Evolutionary conservation across 495 filamentous ascomycete species (phyloP).

Genomic region (Astrothelium subdiscretum): DNA sequence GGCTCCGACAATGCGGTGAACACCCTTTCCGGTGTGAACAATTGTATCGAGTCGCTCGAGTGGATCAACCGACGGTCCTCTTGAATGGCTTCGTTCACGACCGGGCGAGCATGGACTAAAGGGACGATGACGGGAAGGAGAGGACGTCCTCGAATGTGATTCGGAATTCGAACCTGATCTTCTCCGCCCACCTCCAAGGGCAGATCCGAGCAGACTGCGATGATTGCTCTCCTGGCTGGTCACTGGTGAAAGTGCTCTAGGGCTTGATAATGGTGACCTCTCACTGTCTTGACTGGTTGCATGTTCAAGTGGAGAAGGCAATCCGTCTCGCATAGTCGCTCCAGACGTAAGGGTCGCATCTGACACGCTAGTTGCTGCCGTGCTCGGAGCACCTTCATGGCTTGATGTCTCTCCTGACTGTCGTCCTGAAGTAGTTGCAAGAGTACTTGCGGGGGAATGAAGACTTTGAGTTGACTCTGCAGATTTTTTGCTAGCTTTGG

Average conservation of each 20-base stretch:
- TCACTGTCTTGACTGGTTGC: neutral
- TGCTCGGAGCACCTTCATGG: neutral
- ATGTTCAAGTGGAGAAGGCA: neutral
- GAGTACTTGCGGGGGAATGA: neutral
- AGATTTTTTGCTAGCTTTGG: slow-evolving; percentile 2
- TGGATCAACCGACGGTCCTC: neutral
- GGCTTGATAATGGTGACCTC: neutral
- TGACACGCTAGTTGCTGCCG: neutral
- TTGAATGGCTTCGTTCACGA: slow-evolving; percentile 21
- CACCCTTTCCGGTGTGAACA: slow-evolving; percentile 48
- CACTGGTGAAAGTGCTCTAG: neutral
- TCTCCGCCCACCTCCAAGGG: slow-evolving; percentile 4
- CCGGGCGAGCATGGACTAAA: slow-evolving; percentile 6
- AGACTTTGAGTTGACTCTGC: slow-evolving; percentile 3
- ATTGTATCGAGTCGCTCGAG: slow-evolving; percentile 37
- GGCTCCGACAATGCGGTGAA: slow-evolving; percentile 55
- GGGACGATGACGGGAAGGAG: neutral
- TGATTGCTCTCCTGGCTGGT: neutral
- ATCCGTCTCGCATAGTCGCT: neutral
- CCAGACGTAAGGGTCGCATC: neutral
- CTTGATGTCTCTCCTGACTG: neutral
- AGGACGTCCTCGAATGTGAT: slow-evolving; percentile 4
- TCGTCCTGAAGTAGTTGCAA: neutral
- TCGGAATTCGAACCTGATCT: slow-evolving; percentile 8
- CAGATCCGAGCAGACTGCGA: slow-evolving; percentile 9